Evolutionary conservation across 345 rosid genomes (phyloP).

Genomic region (Hibiscus syriacus): DNA sequence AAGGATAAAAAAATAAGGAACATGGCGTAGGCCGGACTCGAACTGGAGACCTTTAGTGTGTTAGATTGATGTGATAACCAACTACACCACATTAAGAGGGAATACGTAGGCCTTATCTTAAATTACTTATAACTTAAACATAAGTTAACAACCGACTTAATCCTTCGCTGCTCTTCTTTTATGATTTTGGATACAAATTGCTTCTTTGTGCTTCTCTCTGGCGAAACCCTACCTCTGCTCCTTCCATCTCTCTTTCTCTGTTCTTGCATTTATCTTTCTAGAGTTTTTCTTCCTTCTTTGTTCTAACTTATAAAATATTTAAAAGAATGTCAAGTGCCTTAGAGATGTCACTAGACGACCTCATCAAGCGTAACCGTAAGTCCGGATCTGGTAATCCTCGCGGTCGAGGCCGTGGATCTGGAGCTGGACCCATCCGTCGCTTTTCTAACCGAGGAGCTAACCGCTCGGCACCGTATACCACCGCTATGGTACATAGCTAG

Average conservation of each 20-base stretch:
- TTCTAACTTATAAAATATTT: not conserved
- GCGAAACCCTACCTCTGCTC: constrained; percentile 2
- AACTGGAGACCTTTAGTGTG: no score
- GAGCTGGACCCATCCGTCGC: constrained; percentile 71
- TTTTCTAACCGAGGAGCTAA: constrained; percentile 45
- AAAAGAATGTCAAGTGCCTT: constrained; percentile 67
- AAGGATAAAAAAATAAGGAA: no score
- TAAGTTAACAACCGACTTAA: not conserved
- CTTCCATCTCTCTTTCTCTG: not conserved
- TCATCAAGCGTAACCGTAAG: constrained; percentile 74
- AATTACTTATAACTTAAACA: no score
- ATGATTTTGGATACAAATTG: not conserved
- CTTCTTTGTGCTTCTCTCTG: not conserved
- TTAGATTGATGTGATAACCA: no score
- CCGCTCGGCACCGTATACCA: constrained; percentile 59
- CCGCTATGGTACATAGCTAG: constrained; percentile 37
- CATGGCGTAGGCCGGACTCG: no score
- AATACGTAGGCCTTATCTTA: no score
- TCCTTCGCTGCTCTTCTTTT: not conserved
- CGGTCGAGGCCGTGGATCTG: constrained; percentile 53
- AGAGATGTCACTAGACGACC: constrained; percentile 95
- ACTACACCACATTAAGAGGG: no score
- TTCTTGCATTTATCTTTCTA: not conserved
- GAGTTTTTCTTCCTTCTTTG: not conserved
- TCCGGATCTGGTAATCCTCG: constrained; percentile 53